Percentiles rank a stretch among this genome's conserved stretches.
These are phyloP conservation scores for Aspergillus ustus DNA, from an alignment of 2,329 filamentous ascomycete genomes.

Conservation along the genomic window DNA sequence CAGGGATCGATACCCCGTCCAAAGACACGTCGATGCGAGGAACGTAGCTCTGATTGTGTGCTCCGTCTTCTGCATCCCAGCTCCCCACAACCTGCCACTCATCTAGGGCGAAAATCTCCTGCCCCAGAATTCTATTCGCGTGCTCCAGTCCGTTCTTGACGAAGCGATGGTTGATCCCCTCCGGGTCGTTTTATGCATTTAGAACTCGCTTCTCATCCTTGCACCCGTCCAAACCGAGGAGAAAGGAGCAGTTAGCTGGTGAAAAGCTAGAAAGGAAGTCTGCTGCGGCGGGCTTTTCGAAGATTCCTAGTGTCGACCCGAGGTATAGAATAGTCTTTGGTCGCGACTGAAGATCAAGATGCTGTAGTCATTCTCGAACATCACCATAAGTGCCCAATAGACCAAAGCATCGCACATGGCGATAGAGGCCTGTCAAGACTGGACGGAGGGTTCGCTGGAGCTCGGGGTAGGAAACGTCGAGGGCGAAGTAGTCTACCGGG, in stretches of 20 bases:
- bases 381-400: conserved; percentile 87
- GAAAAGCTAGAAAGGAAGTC: conserved; percentile 16
- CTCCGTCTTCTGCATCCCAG: neutral
- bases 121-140: conserved; percentile 73
- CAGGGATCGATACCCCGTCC: neutral
- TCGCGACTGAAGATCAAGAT: conserved; percentile 53
- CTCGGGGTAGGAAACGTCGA: conserved; percentile 78
- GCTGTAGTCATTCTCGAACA: conserved; percentile 76
- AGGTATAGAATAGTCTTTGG: conserved; percentile 17
- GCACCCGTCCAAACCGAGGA: conserved; percentile 20
- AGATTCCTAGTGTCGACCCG: conserved; percentile 19
- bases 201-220: conserved; percentile 73
- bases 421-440: conserved; percentile 64
- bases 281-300: conserved; percentile 10
- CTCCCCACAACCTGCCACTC: neutral
- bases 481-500: conserved; percentile 79
- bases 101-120: conserved; percentile 64
- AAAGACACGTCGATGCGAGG: neutral
- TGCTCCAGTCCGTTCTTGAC: conserved; percentile 16
- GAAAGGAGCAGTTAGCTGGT: neutral
- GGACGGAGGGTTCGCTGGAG: conserved; percentile 71
- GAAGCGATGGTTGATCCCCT: conserved; percentile 17
- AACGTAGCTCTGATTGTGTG: conserved; percentile 18
- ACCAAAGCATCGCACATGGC: conserved; percentile 75
- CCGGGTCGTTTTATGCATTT: conserved; percentile 62